phyloP scores from a whole-genome alignment of 495 filamentous ascomycete species.

The Neurospora sp. region DNA sequence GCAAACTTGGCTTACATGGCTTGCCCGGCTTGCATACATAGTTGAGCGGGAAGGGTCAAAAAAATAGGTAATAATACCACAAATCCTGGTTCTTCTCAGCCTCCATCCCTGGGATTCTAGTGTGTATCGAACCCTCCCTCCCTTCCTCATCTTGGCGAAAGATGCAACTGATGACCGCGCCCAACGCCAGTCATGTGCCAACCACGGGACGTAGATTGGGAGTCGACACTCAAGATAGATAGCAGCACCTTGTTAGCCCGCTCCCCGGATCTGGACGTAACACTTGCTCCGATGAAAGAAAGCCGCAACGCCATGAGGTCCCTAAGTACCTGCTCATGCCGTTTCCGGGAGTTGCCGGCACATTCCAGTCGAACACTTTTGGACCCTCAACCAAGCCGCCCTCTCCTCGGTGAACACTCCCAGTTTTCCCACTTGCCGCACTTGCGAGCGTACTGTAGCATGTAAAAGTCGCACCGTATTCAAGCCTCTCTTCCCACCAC shows the following conservation, averaged over 20 bases:
- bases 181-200: neutral
- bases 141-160: neutral
- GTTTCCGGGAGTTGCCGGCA: constrained; percentile 3
- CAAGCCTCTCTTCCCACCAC: neutral
- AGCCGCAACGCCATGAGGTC: neutral
- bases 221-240: neutral
- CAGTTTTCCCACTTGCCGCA: neutral
- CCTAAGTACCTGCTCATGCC: neutral
- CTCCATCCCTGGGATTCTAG: neutral
- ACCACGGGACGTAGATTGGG: neutral
- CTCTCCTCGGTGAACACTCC: neutral
- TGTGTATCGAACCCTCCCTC: neutral
- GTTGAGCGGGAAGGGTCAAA: neutral
- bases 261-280: neutral
- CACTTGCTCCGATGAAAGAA: neutral
- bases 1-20: neutral
- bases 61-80: neutral
- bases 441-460: neutral
- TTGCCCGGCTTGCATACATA: neutral
- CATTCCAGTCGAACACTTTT: constrained; percentile 2
- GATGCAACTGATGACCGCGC: neutral
- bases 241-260: neutral
- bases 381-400: neutral
- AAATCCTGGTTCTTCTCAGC: neutral
- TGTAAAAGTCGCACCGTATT: neutral